phyloP scores from a whole-genome alignment of 73 alveolate species.

The Paramecium primaurelia region DNA sequence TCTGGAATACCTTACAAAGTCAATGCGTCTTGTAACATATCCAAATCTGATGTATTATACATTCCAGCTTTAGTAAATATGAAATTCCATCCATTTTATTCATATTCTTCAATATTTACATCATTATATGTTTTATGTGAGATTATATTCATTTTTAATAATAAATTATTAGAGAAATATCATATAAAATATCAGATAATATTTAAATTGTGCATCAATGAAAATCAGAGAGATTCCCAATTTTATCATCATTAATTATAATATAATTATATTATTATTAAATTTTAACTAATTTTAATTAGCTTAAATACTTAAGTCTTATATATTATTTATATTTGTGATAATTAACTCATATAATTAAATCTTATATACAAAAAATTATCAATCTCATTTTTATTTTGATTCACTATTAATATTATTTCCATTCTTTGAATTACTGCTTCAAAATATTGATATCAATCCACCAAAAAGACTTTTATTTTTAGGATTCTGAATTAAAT shows the following conservation, averaged over 20 bases:
- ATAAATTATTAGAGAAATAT: background rate
- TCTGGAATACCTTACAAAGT: conserved; percentile 58
- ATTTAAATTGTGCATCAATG: conserved; percentile 1
- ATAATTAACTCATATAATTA: background rate
- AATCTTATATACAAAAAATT: background rate
- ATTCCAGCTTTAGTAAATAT: conserved; percentile 52
- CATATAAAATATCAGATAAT: background rate
- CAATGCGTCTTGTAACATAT: conserved; percentile 44
- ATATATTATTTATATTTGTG: background rate
- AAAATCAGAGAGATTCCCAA: conserved; percentile 52
- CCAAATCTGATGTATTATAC: conserved; percentile 52
- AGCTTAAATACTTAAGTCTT: background rate
- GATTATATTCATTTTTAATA: conserved; percentile 13
- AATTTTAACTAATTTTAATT: background rate
- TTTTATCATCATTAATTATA: conserved; percentile 31
- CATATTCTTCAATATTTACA: conserved; percentile 46
- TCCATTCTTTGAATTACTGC: background rate
- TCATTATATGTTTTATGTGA: conserved; percentile 11
- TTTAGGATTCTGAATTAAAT: background rate
- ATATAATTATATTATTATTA: background rate
- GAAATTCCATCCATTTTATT: conserved; percentile 59
- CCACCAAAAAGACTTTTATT: background rate
- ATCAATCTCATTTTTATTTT: background rate
- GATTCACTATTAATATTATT: background rate
- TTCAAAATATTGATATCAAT: background rate